phyloP scores from a whole-genome alignment of 345 rosid species.

The Mallotus nudiflorus region DNA sequence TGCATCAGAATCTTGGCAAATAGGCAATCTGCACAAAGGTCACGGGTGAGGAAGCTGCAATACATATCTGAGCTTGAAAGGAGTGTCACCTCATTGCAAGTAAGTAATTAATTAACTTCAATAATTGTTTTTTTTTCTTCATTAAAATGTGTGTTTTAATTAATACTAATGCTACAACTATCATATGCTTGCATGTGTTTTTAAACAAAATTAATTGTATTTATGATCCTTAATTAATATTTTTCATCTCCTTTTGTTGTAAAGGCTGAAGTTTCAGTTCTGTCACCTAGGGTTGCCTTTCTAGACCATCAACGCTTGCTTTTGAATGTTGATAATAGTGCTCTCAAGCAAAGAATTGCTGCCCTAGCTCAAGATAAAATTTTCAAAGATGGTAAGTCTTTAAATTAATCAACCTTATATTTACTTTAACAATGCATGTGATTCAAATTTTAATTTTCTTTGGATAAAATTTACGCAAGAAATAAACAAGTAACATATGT shows the following conservation, averaged over 20 bases:
- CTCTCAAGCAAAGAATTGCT: conserved; percentile 39
- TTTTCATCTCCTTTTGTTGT: background rate
- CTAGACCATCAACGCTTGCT: conserved; percentile 37
- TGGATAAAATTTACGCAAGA: no score
- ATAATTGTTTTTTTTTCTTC: no score
- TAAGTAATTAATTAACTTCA: background rate
- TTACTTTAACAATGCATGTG: background rate
- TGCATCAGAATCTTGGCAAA: conserved; percentile 32
- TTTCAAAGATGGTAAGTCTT: conserved; percentile 34
- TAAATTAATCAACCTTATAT: background rate
- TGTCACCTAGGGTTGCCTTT: conserved; percentile 39
- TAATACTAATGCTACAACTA: background rate
- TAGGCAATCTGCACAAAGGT: conserved; percentile 38
- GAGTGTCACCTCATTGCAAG: conserved; percentile 36
- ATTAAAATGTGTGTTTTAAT: no score
- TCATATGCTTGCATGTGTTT: background rate
- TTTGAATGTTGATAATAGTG: conserved; percentile 36
- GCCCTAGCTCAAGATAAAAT: conserved; percentile 39
- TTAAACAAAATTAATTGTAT: no score
- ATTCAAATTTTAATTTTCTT: no score
- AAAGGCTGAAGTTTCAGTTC: conserved; percentile 36
- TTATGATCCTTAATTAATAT: background rate
- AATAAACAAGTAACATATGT: no score
- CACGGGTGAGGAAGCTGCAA: conserved; percentile 40
- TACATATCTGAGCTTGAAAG: conserved; percentile 41